These are phyloP conservation scores for Colletotrichum paranaense DNA, from an alignment of 2,329 filamentous ascomycete genomes.

Conservation along the genomic window DNA sequence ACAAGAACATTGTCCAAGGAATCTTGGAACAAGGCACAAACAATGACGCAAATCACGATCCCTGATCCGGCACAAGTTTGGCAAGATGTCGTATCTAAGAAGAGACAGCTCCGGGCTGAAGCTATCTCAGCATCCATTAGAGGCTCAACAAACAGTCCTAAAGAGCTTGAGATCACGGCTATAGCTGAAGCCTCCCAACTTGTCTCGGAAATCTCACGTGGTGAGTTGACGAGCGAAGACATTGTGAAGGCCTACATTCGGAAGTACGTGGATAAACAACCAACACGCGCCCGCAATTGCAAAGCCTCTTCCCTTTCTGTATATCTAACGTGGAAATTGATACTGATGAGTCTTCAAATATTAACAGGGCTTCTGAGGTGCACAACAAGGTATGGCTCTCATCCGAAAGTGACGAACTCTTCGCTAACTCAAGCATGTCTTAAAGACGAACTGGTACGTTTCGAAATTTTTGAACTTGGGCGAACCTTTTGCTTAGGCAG, in stretches of 20 bases:
- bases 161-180: not conserved
- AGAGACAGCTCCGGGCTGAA: not conserved
- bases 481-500: not conserved
- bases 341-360: not conserved
- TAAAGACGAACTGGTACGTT: constrained; percentile 13
- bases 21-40: too few species aligned
- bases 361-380: not conserved
- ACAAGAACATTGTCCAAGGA: not conserved
- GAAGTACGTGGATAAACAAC: not conserved
- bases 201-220: not conserved
- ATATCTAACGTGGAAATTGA: too few species aligned
- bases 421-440: not conserved
- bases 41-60: not conserved
- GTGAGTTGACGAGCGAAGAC: not conserved
- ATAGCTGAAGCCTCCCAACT: not conserved
- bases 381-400: not conserved
- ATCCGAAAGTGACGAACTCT: too few species aligned
- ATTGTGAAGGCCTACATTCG: constrained; percentile 9
- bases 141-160: not conserved
- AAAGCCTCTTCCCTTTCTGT: too few species aligned
- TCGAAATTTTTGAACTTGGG: not conserved
- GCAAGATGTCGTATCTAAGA: constrained; percentile 9
- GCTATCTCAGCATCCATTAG: not conserved
- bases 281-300: not conserved
- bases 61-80: not conserved